Evolutionary conservation across 1,284 basidiomycete genomes (phyloP).

Genomic region (Naganishia albida): DNA sequence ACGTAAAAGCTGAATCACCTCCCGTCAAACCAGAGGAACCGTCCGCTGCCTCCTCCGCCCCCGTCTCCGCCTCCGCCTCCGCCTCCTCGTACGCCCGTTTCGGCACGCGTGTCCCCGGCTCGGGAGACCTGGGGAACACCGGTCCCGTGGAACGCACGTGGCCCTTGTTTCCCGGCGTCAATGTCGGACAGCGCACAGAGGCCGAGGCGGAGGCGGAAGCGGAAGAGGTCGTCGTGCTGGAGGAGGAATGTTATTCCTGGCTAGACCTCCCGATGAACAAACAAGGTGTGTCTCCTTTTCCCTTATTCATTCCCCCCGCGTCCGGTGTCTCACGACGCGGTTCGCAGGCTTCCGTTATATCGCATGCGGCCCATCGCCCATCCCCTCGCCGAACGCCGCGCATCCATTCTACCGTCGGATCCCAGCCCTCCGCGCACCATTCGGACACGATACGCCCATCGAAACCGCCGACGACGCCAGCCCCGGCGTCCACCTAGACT

Average conservation of each 20-base stretch:
- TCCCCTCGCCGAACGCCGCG: conserved; percentile 41
- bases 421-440: conserved; percentile 28
- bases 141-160: not conserved
- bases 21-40: conserved; percentile 4
- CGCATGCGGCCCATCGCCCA: conserved; percentile 46
- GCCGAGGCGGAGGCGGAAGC: conserved; percentile 36
- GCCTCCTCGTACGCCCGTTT: not conserved
- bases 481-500: conserved; percentile 50
- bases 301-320: not conserved
- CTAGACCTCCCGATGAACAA: conserved; percentile 51
- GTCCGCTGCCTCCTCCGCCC: not conserved
- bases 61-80: not conserved
- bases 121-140: conserved; percentile 3
- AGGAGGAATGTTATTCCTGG: conserved; percentile 52
- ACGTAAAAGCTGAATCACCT: not conserved
- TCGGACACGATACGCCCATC: not conserved
- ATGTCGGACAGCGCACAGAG: not conserved
- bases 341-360: conserved; percentile 55
- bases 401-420: conserved; percentile 51
- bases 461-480: not conserved
- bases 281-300: conserved; percentile 39
- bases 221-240: conserved; percentile 39
- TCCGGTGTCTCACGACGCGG: too few species aligned
- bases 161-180: not conserved
- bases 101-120: conserved; percentile 16